Evolutionary conservation across 2,329 filamentous ascomycete genomes (phyloP), one percentile per base, ranked within the genome.

Genomic region (Pseudogymnoascus sp.): DNA sequence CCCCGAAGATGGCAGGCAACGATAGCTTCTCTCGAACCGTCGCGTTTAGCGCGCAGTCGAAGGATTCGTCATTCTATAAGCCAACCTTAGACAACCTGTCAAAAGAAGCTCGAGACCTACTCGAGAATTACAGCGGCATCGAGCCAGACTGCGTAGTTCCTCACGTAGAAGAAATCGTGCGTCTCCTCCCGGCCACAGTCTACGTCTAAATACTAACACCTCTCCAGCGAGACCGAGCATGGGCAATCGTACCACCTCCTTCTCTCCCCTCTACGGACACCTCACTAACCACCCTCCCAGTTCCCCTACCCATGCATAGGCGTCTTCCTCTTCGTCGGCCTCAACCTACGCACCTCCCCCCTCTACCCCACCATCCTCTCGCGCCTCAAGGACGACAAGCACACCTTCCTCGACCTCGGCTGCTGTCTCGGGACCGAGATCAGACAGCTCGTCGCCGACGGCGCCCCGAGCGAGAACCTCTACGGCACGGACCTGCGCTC

Each of bases 401-500:
- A 65, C 1, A 63, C n/a, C 4, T 68, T 77, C 4, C 70, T 77
- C 14, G 76, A 78, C 64, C 64, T 78, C 1, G 76, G 75, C 4
- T 77, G 75, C 39, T 76, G 74, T 64, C 72, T 77, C 29, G 76
- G 71, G 0, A 75, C 77, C 64, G 75, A 78, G 37, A 67, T 78
- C 1, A 74, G 76, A 14, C 73, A 75, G 23, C 67, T 78, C 16
- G 69, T 66, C 10, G 64, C 69, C 26, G 76, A 78, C 51, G 76
- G 76, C 4, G 75, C 72, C 0, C 71, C 72, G 1, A 34, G 69
- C 66, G 8, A 64, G 65, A 36, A 72, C 4, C 66, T 74, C 21
- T 74, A 69, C 31, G 76, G 73, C 16, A 66, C 69, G 1, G 76
- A 78, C 14, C 12, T 51, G 6, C 36, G 68, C 72, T 5, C 67